Percentiles rank a stretch among this genome's conserved stretches.
Conservation (phyloP, 768 basidiomycete genomes). For the Boletus huronensis region DNA sequence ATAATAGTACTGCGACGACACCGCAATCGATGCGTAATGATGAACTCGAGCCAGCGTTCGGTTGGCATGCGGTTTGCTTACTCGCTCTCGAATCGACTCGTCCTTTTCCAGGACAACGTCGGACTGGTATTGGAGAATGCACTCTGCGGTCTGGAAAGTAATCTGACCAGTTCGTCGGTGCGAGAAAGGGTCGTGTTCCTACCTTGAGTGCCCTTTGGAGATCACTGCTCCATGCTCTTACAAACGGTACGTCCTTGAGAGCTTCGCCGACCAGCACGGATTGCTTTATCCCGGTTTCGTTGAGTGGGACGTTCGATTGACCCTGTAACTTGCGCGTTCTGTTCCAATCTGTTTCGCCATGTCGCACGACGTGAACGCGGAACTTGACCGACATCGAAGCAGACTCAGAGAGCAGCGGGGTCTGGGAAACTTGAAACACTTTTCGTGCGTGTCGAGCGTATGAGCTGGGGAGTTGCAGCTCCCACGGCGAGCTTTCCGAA, state of each 20-base stretch:
- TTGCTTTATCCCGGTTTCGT: conserved; percentile 57
- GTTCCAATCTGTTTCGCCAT: conserved; percentile 73
- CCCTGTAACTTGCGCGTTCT: conserved; percentile 61
- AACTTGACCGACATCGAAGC: conserved; percentile 29
- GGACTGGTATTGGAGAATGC: neutral
- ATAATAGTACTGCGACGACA: neutral
- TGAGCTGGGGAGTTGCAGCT: neutral
- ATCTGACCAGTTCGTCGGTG: neutral
- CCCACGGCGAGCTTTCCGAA: too few species aligned
- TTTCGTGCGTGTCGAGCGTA: too few species aligned
- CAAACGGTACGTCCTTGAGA: conserved; percentile 52
- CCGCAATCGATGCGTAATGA: neutral
- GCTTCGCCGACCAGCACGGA: conserved; percentile 41
- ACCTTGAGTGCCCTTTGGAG: conserved; percentile 62
- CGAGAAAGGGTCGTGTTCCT: neutral
- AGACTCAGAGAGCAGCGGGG: neutral
- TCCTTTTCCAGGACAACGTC: neutral
- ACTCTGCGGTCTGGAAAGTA: neutral
- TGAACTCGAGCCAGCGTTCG: neutral
- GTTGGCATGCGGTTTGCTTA: neutral
- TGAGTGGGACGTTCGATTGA: conserved; percentile 62
- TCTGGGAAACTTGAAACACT: neutral
- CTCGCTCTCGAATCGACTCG: neutral
- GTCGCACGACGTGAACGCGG: conserved; percentile 60
- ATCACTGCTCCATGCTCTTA: conserved; percentile 59